phyloP scores from a whole-genome alignment of 192 early-diverging fungal genomes.

The Allomyces macrogynus region DNA sequence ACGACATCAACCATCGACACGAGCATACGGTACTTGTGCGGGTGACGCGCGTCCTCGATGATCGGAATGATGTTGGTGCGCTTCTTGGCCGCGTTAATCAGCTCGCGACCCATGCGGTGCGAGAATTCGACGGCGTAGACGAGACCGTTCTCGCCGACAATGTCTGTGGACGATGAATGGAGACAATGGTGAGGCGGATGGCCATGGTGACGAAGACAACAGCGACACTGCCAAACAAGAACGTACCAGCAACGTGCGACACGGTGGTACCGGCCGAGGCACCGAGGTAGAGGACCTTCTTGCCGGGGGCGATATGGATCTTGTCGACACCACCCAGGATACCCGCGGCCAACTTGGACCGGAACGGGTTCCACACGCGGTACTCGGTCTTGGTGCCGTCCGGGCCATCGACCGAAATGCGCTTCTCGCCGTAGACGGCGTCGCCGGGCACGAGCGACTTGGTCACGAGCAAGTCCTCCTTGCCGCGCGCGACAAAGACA shows the following conservation, averaged over 20 bases:
- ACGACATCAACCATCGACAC: slow-evolving; percentile 96
- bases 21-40: slow-evolving; percentile 99
- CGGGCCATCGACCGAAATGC: slow-evolving; percentile 81
- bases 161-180: slow-evolving; percentile 1
- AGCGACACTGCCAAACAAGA: slow-evolving; percentile 49
- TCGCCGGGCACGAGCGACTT: slow-evolving; percentile 98
- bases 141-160: slow-evolving; percentile 45
- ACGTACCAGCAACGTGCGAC: slow-evolving; percentile 91
- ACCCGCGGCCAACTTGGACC: slow-evolving; percentile 95
- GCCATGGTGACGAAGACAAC: neutral
- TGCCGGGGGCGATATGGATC: slow-evolving; percentile 81
- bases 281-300: slow-evolving; percentile 96
- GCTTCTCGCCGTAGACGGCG: slow-evolving; percentile 94
- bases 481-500: slow-evolving; percentile 92
- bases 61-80: slow-evolving; percentile 98
- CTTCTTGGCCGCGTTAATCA: slow-evolving; percentile 99
- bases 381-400: slow-evolving; percentile 96
- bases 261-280: slow-evolving; percentile 87
- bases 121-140: slow-evolving; percentile 99
- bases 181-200: neutral
- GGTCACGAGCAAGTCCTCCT: slow-evolving; percentile 96
- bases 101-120: slow-evolving; percentile 92
- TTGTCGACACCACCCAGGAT: slow-evolving; percentile 90
- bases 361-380: slow-evolving; percentile 99
- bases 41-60: slow-evolving; percentile 98